phyloP scores from a whole-genome alignment of 805 yeast genomes.

The Monosporozyma aerobia region DNA sequence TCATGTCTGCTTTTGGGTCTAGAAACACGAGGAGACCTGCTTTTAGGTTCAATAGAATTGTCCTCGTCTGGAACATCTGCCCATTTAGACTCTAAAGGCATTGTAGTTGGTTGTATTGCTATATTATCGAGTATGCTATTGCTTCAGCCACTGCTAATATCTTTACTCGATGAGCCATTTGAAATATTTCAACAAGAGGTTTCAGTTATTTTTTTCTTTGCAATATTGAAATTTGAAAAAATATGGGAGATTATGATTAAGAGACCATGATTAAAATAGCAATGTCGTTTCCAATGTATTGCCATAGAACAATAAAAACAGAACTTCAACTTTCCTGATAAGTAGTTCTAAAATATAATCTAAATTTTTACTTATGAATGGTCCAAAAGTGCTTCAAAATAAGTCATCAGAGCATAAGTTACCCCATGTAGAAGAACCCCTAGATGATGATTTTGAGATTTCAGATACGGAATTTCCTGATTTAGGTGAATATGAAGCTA shows the following conservation, averaged over 20 bases:
- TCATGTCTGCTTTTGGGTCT: background rate
- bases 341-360: background rate
- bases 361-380: background rate
- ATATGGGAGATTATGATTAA: background rate
- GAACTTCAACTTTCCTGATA: too few relatives aligned
- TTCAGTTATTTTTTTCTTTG: background rate
- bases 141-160: background rate
- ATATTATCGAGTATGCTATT: background rate
- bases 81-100: slow-evolving; percentile 26
- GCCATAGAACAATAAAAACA: background rate
- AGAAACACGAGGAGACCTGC: background rate
- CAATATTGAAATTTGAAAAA: background rate
- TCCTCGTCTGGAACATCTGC: slow-evolving; percentile 15
- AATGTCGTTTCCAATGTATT: background rate
- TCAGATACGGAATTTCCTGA: background rate
- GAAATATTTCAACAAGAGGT: background rate
- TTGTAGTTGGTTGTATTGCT: background rate
- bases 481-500: background rate
- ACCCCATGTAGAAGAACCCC: background rate
- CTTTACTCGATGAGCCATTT: background rate
- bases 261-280: background rate
- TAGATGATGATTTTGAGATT: background rate
- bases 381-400: background rate
- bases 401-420: background rate
- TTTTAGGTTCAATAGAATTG: background rate